phyloP scores from a whole-genome alignment of 1,284 basidiomycete species.

The Ustilago loliicola region DNA sequence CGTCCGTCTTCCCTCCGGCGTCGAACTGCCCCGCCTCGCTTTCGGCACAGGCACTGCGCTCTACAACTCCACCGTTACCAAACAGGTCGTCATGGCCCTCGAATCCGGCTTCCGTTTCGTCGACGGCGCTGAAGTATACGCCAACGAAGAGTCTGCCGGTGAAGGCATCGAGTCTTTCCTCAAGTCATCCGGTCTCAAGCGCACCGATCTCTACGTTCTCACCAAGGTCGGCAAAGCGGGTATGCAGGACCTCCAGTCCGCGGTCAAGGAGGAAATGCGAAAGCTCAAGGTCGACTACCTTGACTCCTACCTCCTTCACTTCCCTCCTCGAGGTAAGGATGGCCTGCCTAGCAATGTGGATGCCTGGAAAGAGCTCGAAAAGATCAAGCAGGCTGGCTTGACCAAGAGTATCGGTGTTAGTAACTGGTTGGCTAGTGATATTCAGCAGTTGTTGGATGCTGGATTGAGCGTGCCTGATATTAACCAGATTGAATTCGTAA shows the following conservation, averaged over 20 bases:
- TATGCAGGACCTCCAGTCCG: conserved; percentile 37
- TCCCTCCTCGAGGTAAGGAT: conserved; percentile 55
- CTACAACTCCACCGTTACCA: conserved; percentile 30
- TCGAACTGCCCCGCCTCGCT: conserved; percentile 51
- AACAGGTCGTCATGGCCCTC: conserved; percentile 49
- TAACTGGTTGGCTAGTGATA: conserved; percentile 58
- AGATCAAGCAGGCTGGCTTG: conserved; percentile 51
- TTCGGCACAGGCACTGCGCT: conserved; percentile 56
- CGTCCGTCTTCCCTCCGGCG: conserved; percentile 39
- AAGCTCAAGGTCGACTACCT: conserved; percentile 47
- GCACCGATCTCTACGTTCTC: conserved; percentile 45
- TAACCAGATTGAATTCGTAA: conserved; percentile 61
- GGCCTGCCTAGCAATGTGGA: conserved; percentile 55
- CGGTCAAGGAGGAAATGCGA: conserved; percentile 40
- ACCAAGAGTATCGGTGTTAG: conserved; percentile 56
- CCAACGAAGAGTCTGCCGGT: conserved; percentile 46
- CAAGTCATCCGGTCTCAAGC: conserved; percentile 27
- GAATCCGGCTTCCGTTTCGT: conserved; percentile 49
- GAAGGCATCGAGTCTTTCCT: conserved; percentile 42
- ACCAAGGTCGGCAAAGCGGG: conserved; percentile 45
- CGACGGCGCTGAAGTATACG: conserved; percentile 54
- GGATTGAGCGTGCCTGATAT: conserved; percentile 55
- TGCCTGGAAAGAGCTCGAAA: conserved; percentile 57
- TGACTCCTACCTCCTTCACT: conserved; percentile 54
- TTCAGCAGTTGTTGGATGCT: conserved; percentile 55